Evolutionary conservation across 192 early-diverging fungal genomes (phyloP).

Genomic region (Coemansia sp.): DNA sequence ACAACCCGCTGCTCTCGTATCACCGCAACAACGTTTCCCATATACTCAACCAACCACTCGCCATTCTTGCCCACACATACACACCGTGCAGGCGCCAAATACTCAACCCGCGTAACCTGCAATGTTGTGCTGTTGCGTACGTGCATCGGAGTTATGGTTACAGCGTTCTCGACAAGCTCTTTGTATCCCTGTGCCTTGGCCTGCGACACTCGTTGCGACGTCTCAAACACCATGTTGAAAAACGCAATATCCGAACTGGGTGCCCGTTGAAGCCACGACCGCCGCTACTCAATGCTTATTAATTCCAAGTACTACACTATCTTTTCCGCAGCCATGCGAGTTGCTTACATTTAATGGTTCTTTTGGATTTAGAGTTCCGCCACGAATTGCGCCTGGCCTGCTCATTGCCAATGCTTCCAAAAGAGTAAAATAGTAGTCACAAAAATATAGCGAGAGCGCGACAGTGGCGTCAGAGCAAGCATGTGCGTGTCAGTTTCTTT

Average conservation of each 20-base stretch:
- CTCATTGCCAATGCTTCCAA: neutral
- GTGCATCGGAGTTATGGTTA: neutral
- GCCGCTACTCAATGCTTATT: constrained; percentile 10
- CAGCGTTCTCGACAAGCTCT: neutral
- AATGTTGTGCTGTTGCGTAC: neutral
- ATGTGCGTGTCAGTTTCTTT: too few species aligned
- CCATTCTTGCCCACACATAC: neutral
- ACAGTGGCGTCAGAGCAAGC: too few species aligned
- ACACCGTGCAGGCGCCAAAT: constrained; percentile 5
- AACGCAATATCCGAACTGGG: constrained; percentile 39
- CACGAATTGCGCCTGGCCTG: neutral
- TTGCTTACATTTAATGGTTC: constrained; percentile 9
- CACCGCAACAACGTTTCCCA: constrained; percentile 2
- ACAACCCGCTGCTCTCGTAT: neutral
- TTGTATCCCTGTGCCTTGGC: neutral
- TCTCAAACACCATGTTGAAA: constrained; percentile 39
- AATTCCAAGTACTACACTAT: neutral
- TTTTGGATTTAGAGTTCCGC: constrained; percentile 1
- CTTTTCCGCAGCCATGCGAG: constrained; percentile 10
- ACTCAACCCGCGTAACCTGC: neutral
- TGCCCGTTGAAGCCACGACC: constrained; percentile 28
- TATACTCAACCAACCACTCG: constrained; percentile 16
- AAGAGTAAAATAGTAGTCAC: neutral
- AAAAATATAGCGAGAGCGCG: too few species aligned
- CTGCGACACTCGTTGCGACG: neutral